Base-by-base conservation (phyloP, 106 monocot genomes). In the Apostasia ramifera region DNA sequence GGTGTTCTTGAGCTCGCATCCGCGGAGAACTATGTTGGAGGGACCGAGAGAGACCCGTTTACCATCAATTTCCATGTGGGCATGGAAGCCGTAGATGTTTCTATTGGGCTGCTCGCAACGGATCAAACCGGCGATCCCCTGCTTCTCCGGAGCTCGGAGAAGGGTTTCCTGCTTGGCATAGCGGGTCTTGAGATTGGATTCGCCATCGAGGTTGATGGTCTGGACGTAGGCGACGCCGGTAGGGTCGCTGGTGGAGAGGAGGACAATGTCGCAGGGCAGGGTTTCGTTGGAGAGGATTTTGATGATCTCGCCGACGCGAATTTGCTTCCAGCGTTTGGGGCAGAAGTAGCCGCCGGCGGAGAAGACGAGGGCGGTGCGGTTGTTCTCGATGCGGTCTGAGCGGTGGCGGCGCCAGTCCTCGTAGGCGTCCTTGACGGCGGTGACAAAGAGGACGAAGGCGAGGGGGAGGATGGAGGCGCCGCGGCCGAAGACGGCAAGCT, bases 181-280 rank as follows among this genome's bases (percentile, higher is more conserved):
- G n/a, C 94, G 81, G 2, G 94, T 94, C 80, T 94, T 94, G 41
- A 94, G 80, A 66, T 94, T 94, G 49, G 94, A 90, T 69, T 94
- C 94, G 6, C 94, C 94, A 61, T 94, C 94, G 49, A 94, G 82
- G 57, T 94, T 94, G 44, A 94, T 90, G 60, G 94, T 94, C 79
- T 94, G 94, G 26, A 94, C 77, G 58, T 94, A 94, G 47, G 94
- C 90, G 40, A 90, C 85, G 66, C 94, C 94, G 60, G 90, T 87
- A 56, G 90, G 87, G 40, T 94, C 90, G 70, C 84, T 82, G 69
- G 94, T 94, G 60, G 87, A 76, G 0, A 94, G 79, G 13, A 94
- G 74, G 45, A 90, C 94, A 76, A 94, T 87, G 72, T 94, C 94
- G 63, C 90, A 90, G 15, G 94, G 94, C 6, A 94, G 64, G 41